A percentile compares a stretch with the other conserved stretches of the same genome.
These are phyloP conservation scores for Simplicillium sp. DNA, from an alignment of 2,329 filamentous ascomycete genomes.

Conservation along the genomic window DNA sequence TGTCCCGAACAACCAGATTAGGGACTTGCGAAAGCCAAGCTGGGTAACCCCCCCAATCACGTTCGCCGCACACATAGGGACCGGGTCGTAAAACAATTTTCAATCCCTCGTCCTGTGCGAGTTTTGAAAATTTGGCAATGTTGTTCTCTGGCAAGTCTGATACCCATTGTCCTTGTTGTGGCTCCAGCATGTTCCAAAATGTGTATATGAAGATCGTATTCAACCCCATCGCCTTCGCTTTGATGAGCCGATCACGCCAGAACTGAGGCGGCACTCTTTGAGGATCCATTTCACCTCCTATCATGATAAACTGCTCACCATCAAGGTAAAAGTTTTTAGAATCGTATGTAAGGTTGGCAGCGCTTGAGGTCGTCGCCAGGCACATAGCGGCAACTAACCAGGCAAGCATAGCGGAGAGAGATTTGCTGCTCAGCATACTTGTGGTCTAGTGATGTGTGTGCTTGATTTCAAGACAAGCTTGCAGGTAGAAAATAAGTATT, in stretches of 20 bases:
- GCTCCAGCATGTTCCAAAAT: conserved; percentile 37
- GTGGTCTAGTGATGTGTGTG: too few species aligned
- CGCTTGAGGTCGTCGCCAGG: too few species aligned
- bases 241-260: conserved; percentile 33
- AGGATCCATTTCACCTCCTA: conserved; percentile 37
- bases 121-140: conserved; percentile 25
- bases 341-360: too few species aligned
- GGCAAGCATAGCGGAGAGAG: too few species aligned
- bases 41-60: conserved; percentile 36
- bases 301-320: too few species aligned
- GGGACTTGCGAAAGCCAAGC: conserved; percentile 29
- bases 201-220: conserved; percentile 40
- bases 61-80: conserved; percentile 35
- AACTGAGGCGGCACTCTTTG: conserved; percentile 33
- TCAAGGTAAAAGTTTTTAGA: too few species aligned
- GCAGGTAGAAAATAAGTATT: too few species aligned
- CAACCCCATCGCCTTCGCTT: conserved; percentile 35
- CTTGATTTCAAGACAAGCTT: too few species aligned
- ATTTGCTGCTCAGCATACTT: too few species aligned
- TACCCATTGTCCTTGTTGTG: conserved; percentile 23
- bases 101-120: conserved; percentile 35
- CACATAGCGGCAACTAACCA: too few species aligned
- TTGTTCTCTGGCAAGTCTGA: conserved; percentile 21
- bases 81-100: conserved; percentile 34
- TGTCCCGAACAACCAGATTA: conserved; percentile 26